These are phyloP conservation scores for Metrosideros polymorpha DNA, from an alignment of 441 rosid genomes.

Conservation along the genomic window DNA sequence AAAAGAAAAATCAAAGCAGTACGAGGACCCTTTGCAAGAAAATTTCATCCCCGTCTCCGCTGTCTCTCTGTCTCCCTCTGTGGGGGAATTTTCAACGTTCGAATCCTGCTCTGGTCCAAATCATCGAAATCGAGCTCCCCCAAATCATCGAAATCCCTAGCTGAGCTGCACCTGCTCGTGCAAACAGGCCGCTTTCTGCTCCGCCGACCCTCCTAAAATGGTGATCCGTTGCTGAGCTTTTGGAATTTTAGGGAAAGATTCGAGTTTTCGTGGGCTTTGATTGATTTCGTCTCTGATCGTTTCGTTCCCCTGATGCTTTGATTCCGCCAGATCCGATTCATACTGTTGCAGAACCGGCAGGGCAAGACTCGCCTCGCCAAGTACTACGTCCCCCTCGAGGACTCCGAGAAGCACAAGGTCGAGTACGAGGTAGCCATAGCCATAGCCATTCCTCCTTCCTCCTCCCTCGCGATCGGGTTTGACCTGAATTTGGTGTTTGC, in stretches of 20 bases:
- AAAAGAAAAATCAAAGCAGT: neutral
- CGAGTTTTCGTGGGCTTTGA: neutral
- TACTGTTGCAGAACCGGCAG: conserved; percentile 93
- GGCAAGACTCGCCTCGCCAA: conserved; percentile 99
- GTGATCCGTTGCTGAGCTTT: neutral
- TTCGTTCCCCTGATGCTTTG: neutral
- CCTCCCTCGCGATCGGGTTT: neutral
- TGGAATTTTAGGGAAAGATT: neutral
- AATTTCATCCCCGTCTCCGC: neutral
- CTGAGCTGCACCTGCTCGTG: neutral
- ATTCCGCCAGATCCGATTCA: conserved; percentile 85
- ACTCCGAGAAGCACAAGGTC: conserved; percentile 96
- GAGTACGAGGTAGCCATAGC: conserved; percentile 98
- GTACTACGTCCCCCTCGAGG: conserved; percentile 97
- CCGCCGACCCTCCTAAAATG: neutral
- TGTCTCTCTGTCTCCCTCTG: neutral
- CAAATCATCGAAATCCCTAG: neutral
- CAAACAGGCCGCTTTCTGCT: neutral
- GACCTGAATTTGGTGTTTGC: no score
- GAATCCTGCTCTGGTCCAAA: neutral
- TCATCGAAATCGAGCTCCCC: no score
- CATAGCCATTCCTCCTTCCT: neutral
- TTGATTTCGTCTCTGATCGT: neutral
- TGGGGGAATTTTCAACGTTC: neutral
- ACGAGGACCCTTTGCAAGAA: neutral